These are phyloP conservation scores for Trametes cubensis DNA, from an alignment of 768 basidiomycete species.

Conservation along the genomic window DNA sequence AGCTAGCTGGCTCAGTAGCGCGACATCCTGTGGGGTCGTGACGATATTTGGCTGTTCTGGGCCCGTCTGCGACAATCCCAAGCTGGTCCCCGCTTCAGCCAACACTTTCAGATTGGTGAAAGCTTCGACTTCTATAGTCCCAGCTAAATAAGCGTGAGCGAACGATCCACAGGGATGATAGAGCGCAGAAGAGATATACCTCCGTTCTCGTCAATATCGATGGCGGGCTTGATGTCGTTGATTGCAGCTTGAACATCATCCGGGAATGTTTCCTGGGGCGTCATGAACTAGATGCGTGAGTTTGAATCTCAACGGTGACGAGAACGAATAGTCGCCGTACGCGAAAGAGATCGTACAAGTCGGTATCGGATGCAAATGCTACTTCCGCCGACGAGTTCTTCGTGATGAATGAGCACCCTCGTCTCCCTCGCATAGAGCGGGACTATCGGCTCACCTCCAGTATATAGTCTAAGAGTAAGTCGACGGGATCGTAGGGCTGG, in stretches of 20 bases:
- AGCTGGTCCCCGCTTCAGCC: too few relatives aligned
- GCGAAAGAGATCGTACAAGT: slow-evolving; percentile 13
- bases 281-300: neutral
- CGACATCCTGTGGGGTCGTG: too few relatives aligned
- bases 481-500: slow-evolving; percentile 19
- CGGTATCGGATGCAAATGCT: slow-evolving; percentile 20
- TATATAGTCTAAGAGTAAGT: slow-evolving; percentile 22
- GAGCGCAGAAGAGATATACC: neutral
- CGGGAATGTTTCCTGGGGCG: slow-evolving; percentile 1
- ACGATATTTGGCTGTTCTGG: too few relatives aligned
- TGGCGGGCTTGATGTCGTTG: slow-evolving; percentile 2
- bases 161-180: neutral
- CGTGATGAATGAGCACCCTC: too few relatives aligned
- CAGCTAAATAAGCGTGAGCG: neutral
- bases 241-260: slow-evolving; percentile 5
- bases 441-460: neutral
- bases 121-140: neutral
- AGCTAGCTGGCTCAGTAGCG: too few relatives aligned
- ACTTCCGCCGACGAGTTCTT: slow-evolving; percentile 20
- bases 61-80: too few relatives aligned
- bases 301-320: too few relatives aligned
- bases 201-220: slow-evolving; percentile 20
- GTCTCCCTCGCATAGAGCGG: too few relatives aligned
- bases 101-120: too few relatives aligned
- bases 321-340: neutral